phyloP scores from a whole-genome alignment of 257 asterid species.

The Lycium ferocissimum region DNA sequence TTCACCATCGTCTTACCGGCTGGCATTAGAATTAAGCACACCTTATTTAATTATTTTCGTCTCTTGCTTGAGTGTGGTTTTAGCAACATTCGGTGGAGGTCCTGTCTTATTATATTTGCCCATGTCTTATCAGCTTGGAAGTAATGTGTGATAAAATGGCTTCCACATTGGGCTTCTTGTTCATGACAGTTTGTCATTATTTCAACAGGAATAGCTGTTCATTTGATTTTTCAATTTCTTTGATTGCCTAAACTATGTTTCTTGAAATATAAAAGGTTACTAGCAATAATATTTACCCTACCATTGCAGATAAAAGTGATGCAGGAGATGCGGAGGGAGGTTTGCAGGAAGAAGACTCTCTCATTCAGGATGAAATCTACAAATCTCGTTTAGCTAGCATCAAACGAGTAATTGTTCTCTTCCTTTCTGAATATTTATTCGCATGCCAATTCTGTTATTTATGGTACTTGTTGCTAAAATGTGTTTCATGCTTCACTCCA shows the following conservation, averaged over 20 bases:
- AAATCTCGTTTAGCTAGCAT: conserved; percentile 93
- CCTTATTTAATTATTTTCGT: neutral
- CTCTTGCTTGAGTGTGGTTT: neutral
- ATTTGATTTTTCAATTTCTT: conserved; percentile 26
- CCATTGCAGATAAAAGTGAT: conserved; percentile 75
- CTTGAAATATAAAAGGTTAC: conserved; percentile 20
- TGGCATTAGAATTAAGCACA: neutral
- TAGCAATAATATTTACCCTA: conserved; percentile 21
- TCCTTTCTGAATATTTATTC: conserved; percentile 21
- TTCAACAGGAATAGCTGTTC: conserved; percentile 16
- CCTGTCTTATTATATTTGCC: conserved; percentile 1
- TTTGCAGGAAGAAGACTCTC: conserved; percentile 74
- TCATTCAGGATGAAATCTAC: conserved; percentile 88
- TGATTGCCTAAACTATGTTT: conserved; percentile 6
- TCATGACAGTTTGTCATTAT: neutral
- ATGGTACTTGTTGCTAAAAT: neutral
- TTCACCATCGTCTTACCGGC: neutral
- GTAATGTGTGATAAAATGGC: neutral
- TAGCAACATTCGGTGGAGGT: neutral
- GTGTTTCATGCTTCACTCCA: neutral
- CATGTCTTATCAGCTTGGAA: conserved; percentile 4
- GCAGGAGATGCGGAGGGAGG: conserved; percentile 72
- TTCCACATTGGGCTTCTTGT: neutral
- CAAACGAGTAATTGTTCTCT: conserved; percentile 66
- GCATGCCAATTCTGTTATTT: conserved; percentile 5